phyloP scores from a whole-genome alignment of 2,329 filamentous ascomycete species.

The Cadophora gregata region DNA sequence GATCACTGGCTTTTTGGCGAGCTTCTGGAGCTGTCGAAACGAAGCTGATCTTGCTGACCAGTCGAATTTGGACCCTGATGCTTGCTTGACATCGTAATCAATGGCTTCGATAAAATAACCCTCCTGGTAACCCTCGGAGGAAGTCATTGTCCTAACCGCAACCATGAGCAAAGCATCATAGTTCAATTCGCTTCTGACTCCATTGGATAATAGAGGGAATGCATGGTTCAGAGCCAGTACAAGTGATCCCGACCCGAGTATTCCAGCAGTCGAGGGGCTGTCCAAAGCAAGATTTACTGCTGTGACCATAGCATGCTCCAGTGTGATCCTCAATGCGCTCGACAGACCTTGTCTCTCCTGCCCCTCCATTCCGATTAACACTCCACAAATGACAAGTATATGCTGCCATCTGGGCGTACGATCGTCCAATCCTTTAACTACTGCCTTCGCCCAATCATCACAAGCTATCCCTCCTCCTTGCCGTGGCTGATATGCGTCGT shows the following conservation, averaged over 20 bases:
- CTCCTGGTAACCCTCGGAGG: slow-evolving; percentile 65
- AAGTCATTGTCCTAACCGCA: slow-evolving; percentile 62
- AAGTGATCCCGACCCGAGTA: slow-evolving; percentile 57
- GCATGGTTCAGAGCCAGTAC: slow-evolving; percentile 67
- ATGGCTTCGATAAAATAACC: slow-evolving; percentile 69
- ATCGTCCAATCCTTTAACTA: slow-evolving; percentile 49
- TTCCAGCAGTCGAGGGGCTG: slow-evolving; percentile 52
- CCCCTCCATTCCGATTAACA: slow-evolving; percentile 64
- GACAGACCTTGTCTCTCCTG: slow-evolving; percentile 62
- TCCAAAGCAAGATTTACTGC: slow-evolving; percentile 68
- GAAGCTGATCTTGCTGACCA: slow-evolving; percentile 65
- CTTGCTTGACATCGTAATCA: slow-evolving; percentile 63
- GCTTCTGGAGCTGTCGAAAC: slow-evolving; percentile 60
- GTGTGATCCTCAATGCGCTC: slow-evolving; percentile 56
- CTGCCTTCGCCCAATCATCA: slow-evolving; percentile 49
- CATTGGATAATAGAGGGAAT: slow-evolving; percentile 63
- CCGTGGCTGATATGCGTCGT: slow-evolving; percentile 43
- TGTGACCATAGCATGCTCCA: slow-evolving; percentile 65
- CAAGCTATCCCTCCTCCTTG: slow-evolving; percentile 57
- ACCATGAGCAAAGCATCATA: slow-evolving; percentile 65
- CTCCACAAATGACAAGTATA: slow-evolving; percentile 65
- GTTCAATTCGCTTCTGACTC: slow-evolving; percentile 57
- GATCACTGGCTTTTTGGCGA: slow-evolving; percentile 63
- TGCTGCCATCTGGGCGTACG: slow-evolving; percentile 75
- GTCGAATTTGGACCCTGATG: slow-evolving; percentile 56